Percentiles rank a stretch among this genome's conserved stretches.
Evolutionary conservation across 225 moss, liverwort and hornwort species (phyloP).

Genomic region (Climacium dendroides): DNA sequence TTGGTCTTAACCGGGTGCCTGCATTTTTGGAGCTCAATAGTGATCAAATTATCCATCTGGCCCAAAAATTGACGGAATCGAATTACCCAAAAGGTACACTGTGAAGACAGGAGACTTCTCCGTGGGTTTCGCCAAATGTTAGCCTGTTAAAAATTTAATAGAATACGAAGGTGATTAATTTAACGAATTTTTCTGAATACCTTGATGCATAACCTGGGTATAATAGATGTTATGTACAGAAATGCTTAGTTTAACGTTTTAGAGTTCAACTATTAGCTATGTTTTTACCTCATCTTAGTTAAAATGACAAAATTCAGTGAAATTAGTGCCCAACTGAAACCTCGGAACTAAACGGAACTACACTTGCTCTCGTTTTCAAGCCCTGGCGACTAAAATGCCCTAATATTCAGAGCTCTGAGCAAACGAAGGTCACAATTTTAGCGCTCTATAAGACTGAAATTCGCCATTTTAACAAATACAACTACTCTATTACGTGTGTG

Average conservation of each 20-base stretch:
- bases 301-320: not conserved
- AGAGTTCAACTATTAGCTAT: not conserved
- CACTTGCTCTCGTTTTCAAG: not conserved
- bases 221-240: not conserved
- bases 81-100: conserved; percentile 40
- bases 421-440: too few relatives aligned
- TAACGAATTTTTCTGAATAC: not conserved
- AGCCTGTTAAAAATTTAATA: not conserved
- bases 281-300: not conserved
- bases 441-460: not conserved
- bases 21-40: conserved; percentile 75
- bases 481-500: not conserved
- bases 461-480: not conserved
- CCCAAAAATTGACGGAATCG: conserved; percentile 57
- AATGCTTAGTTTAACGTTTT: not conserved
- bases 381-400: not conserved
- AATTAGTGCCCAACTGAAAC: not conserved
- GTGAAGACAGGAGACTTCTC: not conserved
- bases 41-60: conserved; percentile 62
- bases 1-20: conserved; percentile 74
- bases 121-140: not conserved
- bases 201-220: not conserved
- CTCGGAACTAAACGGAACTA: not conserved
- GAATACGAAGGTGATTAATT: not conserved
- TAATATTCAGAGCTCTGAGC: not conserved